Base-by-base conservation (phyloP, 2,329 filamentous ascomycete species). In the Colletotrichum agaves region DNA sequence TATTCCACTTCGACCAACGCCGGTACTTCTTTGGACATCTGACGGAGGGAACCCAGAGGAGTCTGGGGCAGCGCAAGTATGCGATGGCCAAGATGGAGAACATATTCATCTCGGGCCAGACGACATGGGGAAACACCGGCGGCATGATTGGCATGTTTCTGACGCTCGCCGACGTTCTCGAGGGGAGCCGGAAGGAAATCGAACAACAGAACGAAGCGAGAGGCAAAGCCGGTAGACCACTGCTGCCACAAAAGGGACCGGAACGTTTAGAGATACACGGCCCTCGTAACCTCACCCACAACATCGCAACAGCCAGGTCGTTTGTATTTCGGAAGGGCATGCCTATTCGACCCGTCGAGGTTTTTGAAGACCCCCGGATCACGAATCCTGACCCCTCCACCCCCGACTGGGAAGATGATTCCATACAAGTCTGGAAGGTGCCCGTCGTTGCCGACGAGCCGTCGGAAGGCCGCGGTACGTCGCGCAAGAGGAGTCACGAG, bases 281-380 rank as follows among this genome's bases (percentile, higher is more conserved):
- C 3, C 89, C 91, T 4, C 88, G 89, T 58, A 98, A 98, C 75
- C 79, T 98, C 61, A 87, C 89, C 50, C 91, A 98, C 75, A 85
- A 88, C 5, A 79, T 99, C 63, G 94, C 93, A n/a, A 93, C 94
- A 0, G 90, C 91, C 15, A 87, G 96, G 50, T 84, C 90, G 35
- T 97, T 97, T 78, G 88, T 98, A 56, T 95, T 98, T 73, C 87
- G 96, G 41, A 94, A 93, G 73, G 91, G 93, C 0, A 85, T 97
- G 75, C 91, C 91, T 0, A 80, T 98, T n/a, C 82, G 81, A 35
- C 84, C 91, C 1, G 84, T 88, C 70, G 96, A 99, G 78, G 86
- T 92, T 55, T 80, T 82, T 44, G 72, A 79, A 10, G 82, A 86
- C 59, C 78, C 80, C 5, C 77, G 81, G 8, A 60, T 71, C 5